Base-by-base conservation (phyloP, 306 rosid genomes). In the Acacia confusa region DNA sequence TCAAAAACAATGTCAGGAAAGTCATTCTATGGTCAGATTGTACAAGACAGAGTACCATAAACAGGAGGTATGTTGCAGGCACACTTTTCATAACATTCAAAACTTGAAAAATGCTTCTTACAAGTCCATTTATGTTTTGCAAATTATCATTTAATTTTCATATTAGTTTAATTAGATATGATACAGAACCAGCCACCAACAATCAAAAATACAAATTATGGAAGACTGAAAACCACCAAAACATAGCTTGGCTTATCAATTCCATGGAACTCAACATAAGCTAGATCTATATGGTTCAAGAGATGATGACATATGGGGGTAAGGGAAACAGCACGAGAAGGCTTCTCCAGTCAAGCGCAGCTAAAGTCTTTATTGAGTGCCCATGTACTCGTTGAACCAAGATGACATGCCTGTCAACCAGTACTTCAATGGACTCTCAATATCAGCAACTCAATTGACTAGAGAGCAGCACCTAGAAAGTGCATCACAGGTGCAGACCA, bases 1-100 rank as follows among this genome's bases (percentile, higher is more conserved):
- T 82, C 88, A 90, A 67, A 90, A 70, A 75, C 75, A 81, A 13
- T 68, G 73, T 79, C 84, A 77, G 65, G 55, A 19, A 57, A 36
- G 20, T 43, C 57, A 76, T 63, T n/a, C 34, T 27, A 67, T 77
- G 58, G 30, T 55, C 53, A 28, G 72, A 78, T 13, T 63, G 44
- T 78, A 44, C 44, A 76, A 74, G 44, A 47, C 3, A 86, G 15
- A 63, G 72, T 52, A 40, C 27, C 22, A 77, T 58, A 72, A 75
- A 76, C 34, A 63, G 47, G 32, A 36, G 64, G 64, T 47, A 77
- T 68, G 30, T 80, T 30, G 25, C 70, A 71, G 64, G 69, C 15
- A 71, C 47, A 79, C 3, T 53, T 15, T 27, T 44, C 25, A 44
- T 25, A 47, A 45, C 57, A 66, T 38, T 45, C 28, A 47, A 78